Base-by-base conservation (phyloP, 805 yeast genomes). In the Nakazawaea ishiwadae region DNA sequence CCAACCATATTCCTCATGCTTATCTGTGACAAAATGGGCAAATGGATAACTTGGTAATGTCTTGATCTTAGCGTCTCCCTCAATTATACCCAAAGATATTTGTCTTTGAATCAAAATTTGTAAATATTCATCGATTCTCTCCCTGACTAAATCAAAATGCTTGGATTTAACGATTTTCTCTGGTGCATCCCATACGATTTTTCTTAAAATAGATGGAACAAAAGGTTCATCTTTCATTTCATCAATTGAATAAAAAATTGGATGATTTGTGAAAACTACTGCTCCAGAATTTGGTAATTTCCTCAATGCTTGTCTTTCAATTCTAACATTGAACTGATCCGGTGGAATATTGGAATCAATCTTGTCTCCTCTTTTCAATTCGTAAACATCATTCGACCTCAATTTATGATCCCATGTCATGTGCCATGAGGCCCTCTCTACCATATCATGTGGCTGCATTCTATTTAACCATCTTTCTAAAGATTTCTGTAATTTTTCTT, bases 221-320 rank as follows among this genome's bases (percentile, higher is more conserved):
- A 81, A 57, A 3, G 93, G 91, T 54, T 83, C 88, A 52, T 84
- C 89, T 46, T 84, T 82, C 76, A 84, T 77, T 52, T 84, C 91
- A 29, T 84, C 89, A 32, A 84, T 77, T 2, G 84, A 74, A 58
- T 84, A 84, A 54, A 80, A 83, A 10, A 81, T 68, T 3, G 88
- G 89, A 55, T 82, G 89, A 53, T 82, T 82, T 17, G 87, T 77
- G 64, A 82, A 82, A 35, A 81, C 76, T 45, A 81, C 76, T 2
- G 88, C 88, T 35, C 66, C 51, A 0, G 82, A 59, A 53, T 69
- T 77, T 26, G 89, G 89, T 39, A 82, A 65, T 51, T 81, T 68
- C 53, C 88, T 67, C 43, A 82, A 62, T 1, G 89, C 77, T 57
- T 82, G 89, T 49, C 88, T 70, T 57, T 82, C 88, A 7, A 81